Base-by-base conservation (phyloP, 495 filamentous ascomycete species). In the Aspergillus hancockii region DNA sequence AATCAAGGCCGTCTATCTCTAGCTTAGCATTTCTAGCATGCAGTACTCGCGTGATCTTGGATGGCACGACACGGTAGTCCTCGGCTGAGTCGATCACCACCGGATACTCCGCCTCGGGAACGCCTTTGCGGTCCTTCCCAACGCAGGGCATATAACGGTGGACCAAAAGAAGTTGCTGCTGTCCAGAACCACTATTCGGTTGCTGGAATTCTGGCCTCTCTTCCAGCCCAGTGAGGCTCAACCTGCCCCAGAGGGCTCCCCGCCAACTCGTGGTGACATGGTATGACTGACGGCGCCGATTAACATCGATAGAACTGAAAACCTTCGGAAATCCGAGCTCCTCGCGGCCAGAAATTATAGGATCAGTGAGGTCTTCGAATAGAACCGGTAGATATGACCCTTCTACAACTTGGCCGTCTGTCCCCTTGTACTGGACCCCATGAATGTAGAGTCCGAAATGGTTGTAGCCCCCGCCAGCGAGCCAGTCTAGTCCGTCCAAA, bases 271-370 rank as follows among this genome's bases (percentile, higher is more conserved):
- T 72, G 45, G 68, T 64, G 18, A 81, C 57, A 31, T 71, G 70
- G 55, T 75, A 79, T 2, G 72, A 72, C 3, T 61, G 60, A n/a
- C 57, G 54, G 7, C 70, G 68, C 28, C 71, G 69, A 49, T 75
- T 54, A 1, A 81, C 66, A 40, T 81, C 76, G 54, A 86, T 72
- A 0, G 76, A 74, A 25, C 71, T 71, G 47, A 75, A 83, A 7
- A 85, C 50, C 67, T 84, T 85, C 2, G 83, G 81, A 75, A 85
- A 80, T 8, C 82, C 82, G 14, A 83, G 70, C 63, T 85, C 83
- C 34, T 87, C 83, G 23, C 80, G 65, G 0, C 81, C 80, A 12
- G 76, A 75, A 0, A 83, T 67, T 38, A 85, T 82, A 0, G 80
- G 78, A 60, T 85, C 80, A 0, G 82, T 67, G 21, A 83, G 63